A percentile compares a stretch with the other conserved stretches of the same genome.
Evolutionary conservation across 2,329 filamentous ascomycete species (phyloP).

Genomic region (Septoria linicola): DNA sequence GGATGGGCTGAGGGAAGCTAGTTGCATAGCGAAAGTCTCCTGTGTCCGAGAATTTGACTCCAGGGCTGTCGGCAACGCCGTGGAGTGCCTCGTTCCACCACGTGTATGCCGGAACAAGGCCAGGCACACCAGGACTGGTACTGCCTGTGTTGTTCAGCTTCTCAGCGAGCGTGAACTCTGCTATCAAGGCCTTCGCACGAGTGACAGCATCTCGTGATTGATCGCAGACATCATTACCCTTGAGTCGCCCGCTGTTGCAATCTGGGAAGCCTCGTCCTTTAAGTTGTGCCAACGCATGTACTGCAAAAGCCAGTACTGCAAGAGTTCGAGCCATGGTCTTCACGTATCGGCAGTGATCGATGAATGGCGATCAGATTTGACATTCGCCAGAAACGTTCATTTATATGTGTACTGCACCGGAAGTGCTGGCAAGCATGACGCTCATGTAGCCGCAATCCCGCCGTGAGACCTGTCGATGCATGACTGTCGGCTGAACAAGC

Average conservation of each 20-base stretch:
- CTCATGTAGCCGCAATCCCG: slow-evolving; percentile 1
- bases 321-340: background rate
- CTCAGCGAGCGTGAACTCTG: slow-evolving; percentile 51
- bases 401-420: slow-evolving; percentile 8
- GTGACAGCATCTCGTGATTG: slow-evolving; percentile 35
- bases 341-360: background rate
- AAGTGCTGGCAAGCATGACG: slow-evolving; percentile 4
- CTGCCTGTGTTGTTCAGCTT: slow-evolving; percentile 56
- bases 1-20: slow-evolving; percentile 64
- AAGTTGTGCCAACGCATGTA: slow-evolving; percentile 12
- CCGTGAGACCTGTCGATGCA: slow-evolving; percentile 2
- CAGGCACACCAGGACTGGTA: slow-evolving; percentile 51
- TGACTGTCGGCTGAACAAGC: background rate
- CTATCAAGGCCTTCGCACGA: slow-evolving; percentile 49
- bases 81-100: slow-evolving; percentile 65
- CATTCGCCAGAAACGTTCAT: background rate
- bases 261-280: slow-evolving; percentile 46
- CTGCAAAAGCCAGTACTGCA: slow-evolving; percentile 5
- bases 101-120: slow-evolving; percentile 59
- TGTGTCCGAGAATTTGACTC: slow-evolving; percentile 54
- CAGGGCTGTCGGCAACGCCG: slow-evolving; percentile 57
- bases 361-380: background rate
- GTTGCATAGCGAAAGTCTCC: slow-evolving; percentile 61
- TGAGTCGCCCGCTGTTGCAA: slow-evolving; percentile 52
- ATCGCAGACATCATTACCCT: slow-evolving; percentile 54